Evolutionary conservation across 148 eudicot species (phyloP).

Genomic region (Vaccinium myrtillus): DNA sequence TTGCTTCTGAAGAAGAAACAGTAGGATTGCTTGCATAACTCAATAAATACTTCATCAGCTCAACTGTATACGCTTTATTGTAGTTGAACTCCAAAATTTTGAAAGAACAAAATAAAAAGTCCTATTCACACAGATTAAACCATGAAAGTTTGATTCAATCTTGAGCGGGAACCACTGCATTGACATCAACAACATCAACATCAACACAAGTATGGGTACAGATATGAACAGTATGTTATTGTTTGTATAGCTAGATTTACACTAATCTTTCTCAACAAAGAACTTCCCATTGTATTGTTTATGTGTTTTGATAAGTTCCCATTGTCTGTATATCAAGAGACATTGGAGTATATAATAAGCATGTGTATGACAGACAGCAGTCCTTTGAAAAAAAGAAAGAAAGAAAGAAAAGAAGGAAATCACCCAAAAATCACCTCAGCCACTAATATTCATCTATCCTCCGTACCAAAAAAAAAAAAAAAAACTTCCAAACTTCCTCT

Average conservation of each 20-base stretch:
- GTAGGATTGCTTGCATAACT: constrained; percentile 70
- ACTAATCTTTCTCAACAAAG: too few relatives aligned
- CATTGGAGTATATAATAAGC: neutral
- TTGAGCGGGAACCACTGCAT: neutral
- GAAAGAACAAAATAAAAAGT: neutral
- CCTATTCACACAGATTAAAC: neutral
- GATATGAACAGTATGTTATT: neutral
- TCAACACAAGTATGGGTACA: neutral
- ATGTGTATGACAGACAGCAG: neutral
- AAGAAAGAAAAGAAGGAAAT: neutral
- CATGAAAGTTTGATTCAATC: neutral
- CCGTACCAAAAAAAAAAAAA: neutral
- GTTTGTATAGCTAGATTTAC: too few relatives aligned
- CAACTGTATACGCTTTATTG: constrained; percentile 58
- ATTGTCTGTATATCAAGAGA: neutral
- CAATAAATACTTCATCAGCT: constrained; percentile 73
- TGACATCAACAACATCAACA: neutral
- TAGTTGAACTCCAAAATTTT: constrained; percentile 41
- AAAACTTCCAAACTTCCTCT: neutral
- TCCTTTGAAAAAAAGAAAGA: neutral
- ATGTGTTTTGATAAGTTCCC: neutral
- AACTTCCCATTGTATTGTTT: too few relatives aligned
- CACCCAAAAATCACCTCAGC: neutral
- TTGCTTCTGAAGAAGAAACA: constrained; percentile 38
- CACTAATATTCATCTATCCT: neutral